These are phyloP conservation scores for Geotrichum klebahnii DNA, from an alignment of 1,139 yeast genomes.

Conservation along the genomic window DNA sequence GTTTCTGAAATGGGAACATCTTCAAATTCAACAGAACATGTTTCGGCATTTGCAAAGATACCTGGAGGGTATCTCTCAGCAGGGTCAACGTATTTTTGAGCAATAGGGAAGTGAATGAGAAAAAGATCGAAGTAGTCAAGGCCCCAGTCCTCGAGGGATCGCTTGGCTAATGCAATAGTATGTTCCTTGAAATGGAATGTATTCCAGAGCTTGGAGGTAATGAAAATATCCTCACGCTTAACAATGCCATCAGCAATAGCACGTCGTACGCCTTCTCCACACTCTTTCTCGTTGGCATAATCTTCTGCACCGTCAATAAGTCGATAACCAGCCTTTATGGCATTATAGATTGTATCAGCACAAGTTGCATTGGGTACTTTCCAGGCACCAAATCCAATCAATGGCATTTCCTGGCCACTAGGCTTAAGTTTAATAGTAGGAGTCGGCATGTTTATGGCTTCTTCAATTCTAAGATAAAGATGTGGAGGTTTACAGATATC, in stretches of 20 bases:
- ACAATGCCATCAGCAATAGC: constrained; percentile 42
- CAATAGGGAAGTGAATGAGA: constrained; percentile 63
- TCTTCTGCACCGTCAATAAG: constrained; percentile 44
- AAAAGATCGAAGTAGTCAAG: constrained; percentile 59
- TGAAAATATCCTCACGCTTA: constrained; percentile 37
- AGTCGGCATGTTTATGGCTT: constrained; percentile 19
- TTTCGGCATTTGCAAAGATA: constrained; percentile 59
- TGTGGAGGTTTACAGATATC: too few relatives aligned
- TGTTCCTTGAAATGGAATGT: constrained; percentile 44
- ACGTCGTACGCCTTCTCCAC: constrained; percentile 42
- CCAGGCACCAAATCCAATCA: constrained; percentile 52
- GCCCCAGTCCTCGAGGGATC: constrained; percentile 52
- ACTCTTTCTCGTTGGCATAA: constrained; percentile 43
- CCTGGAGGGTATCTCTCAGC: constrained; percentile 66
- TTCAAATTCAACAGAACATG: constrained; percentile 52
- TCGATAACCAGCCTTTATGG: constrained; percentile 45
- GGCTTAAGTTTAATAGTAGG: constrained; percentile 32
- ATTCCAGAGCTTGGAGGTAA: constrained; percentile 30
- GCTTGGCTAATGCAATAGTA: constrained; percentile 46
- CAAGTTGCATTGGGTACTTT: constrained; percentile 42
- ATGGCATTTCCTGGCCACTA: constrained; percentile 45
- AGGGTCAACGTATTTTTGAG: constrained; percentile 49
- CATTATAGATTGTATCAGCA: constrained; percentile 44
- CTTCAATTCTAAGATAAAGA: too few relatives aligned
- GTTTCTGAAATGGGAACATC: constrained; percentile 72